Conservation (phyloP, 176 grass and related monocot genomes). For the Melocanna baccifera region DNA sequence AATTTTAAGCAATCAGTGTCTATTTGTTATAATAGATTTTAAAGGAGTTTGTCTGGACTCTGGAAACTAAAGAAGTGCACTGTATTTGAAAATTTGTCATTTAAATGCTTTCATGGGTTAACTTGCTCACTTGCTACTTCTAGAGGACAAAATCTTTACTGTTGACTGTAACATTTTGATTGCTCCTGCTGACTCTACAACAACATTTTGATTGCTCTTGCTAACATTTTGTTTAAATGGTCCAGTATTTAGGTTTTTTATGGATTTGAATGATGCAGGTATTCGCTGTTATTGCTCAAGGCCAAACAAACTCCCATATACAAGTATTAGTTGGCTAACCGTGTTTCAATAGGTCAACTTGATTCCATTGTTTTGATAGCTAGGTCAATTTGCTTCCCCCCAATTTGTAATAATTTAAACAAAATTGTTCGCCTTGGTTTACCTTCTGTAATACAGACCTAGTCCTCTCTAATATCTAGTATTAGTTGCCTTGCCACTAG, state of each 20-base stretch:
- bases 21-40: background rate
- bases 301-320: too few species aligned
- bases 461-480: too few species aligned
- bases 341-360: too few species aligned
- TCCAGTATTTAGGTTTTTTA: conserved; percentile 94
- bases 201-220: too few species aligned
- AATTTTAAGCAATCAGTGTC: background rate
- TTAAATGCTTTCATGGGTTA: background rate
- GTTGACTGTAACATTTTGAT: background rate
- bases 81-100: background rate
- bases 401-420: too few species aligned
- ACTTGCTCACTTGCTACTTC: background rate
- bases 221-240: too few species aligned
- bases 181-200: background rate
- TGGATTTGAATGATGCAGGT: conserved; percentile 98
- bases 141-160: background rate
- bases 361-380: too few species aligned
- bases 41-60: background rate
- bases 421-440: too few species aligned
- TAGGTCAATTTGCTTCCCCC: too few species aligned
- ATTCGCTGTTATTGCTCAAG: conserved; percentile 22
- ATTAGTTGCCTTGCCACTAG: too few species aligned
- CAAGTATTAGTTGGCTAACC: too few species aligned
- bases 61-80: background rate
- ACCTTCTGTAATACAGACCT: too few species aligned